Evolutionary conservation across 2,329 filamentous ascomycete genomes (phyloP).

Genomic region (Onygenales sp.): DNA sequence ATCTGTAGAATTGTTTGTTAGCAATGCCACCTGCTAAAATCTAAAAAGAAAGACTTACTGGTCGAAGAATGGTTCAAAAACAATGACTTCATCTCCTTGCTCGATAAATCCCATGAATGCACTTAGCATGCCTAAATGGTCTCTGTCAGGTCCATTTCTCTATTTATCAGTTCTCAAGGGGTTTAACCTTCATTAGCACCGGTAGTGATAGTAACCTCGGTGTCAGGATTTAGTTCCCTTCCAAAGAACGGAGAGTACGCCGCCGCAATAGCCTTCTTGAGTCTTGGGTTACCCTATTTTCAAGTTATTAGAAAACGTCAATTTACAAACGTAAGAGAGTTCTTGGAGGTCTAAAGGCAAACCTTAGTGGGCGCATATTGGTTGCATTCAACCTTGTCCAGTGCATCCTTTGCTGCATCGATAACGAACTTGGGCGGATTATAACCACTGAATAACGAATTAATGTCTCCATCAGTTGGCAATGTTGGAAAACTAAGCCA

Average conservation of each 20-base stretch:
- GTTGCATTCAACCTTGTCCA: constrained; percentile 91
- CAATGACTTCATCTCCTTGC: constrained; percentile 86
- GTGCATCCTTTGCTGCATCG: constrained; percentile 78
- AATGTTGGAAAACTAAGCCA: neutral
- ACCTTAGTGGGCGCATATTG: constrained; percentile 93
- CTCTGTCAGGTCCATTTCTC: neutral
- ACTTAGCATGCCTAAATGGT: constrained; percentile 65
- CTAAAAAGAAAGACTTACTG: constrained; percentile 55
- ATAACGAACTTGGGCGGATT: constrained; percentile 88
- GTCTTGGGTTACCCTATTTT: constrained; percentile 63
- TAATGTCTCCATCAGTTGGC: neutral
- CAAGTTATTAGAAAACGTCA: neutral
- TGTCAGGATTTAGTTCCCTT: constrained; percentile 71
- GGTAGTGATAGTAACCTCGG: constrained; percentile 89
- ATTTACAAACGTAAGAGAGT: neutral
- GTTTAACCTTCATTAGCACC: constrained; percentile 40
- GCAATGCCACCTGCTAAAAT: neutral
- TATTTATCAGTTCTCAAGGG: neutral
- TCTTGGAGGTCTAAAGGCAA: constrained; percentile 10
- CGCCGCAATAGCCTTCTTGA: constrained; percentile 87
- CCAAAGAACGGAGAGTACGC: constrained; percentile 89
- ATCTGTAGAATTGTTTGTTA: constrained; percentile 36
- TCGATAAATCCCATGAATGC: constrained; percentile 98
- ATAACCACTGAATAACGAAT: constrained; percentile 52
- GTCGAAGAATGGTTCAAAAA: constrained; percentile 98